A percentile compares a stretch with the other conserved stretches of the same genome.
phyloP scores from a whole-genome alignment of 2,329 filamentous ascomycete genomes.

The Sporothrix mexicana region DNA sequence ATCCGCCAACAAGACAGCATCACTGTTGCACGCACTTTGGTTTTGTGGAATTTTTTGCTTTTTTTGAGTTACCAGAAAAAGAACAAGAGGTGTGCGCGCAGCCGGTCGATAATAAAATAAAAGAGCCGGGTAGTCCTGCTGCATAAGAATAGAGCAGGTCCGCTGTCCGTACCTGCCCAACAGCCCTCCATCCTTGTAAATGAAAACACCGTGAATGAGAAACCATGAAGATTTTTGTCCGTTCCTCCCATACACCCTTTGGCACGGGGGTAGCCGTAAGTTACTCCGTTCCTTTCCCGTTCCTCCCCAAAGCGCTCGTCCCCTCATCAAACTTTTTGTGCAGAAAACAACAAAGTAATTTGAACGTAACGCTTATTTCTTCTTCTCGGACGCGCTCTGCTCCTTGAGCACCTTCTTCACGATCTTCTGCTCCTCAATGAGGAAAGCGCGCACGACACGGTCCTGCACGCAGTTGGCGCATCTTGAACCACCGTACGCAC shows the following conservation, averaged over 20 bases:
- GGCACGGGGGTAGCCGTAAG: conserved; percentile 10
- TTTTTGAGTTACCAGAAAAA: conserved; percentile 30
- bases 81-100: conserved; percentile 23
- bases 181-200: conserved; percentile 24
- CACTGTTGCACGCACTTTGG: neutral
- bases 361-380: conserved; percentile 36
- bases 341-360: neutral
- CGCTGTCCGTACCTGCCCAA: conserved; percentile 24
- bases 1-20: neutral
- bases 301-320: neutral
- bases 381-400: conserved; percentile 57
- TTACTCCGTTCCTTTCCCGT: neutral
- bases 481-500: conserved; percentile 97
- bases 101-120: neutral
- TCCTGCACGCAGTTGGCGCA: conserved; percentile 99
- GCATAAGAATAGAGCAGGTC: conserved; percentile 26
- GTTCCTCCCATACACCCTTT: neutral
- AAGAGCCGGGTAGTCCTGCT: conserved; percentile 7
- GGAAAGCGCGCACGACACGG: conserved; percentile 95
- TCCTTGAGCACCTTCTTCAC: conserved; percentile 99
- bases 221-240: conserved; percentile 27
- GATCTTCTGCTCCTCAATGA: conserved; percentile 99
- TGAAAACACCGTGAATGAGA: conserved; percentile 30
- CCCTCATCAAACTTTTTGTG: conserved; percentile 24
- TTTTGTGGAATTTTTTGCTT: conserved; percentile 28